Percentiles rank a stretch among this genome's conserved stretches.
Conservation (phyloP, 257 asterid species). For the Avicennia marina region DNA sequence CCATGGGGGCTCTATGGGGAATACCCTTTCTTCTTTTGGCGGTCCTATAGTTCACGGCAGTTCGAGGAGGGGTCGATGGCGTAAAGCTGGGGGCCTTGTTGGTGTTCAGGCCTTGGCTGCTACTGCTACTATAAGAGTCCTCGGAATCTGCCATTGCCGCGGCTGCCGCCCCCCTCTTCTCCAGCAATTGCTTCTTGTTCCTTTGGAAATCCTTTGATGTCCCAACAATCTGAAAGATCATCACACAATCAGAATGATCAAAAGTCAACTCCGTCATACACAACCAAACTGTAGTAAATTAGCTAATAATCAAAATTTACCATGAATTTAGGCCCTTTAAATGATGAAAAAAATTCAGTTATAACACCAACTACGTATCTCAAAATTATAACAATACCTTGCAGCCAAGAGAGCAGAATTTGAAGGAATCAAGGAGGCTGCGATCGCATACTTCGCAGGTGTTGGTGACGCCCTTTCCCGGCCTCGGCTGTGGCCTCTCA, state of each 20-base stretch:
- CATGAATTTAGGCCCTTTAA: too few relatives aligned
- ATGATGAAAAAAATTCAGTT: too few relatives aligned
- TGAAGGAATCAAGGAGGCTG: constrained; percentile 49
- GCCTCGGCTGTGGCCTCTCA: constrained; percentile 45
- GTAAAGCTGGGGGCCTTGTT: constrained; percentile 47
- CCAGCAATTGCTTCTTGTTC: constrained; percentile 31
- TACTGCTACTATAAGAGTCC: constrained; percentile 53
- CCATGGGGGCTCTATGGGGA: constrained; percentile 88
- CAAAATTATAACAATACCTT: too few relatives aligned
- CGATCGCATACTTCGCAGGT: constrained; percentile 53
- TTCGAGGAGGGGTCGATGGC: constrained; percentile 85
- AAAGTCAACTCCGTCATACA: too few relatives aligned
- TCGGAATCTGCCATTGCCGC: constrained; percentile 32
- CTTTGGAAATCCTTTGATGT: constrained; percentile 42
- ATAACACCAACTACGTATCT: too few relatives aligned
- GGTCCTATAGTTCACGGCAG: constrained; percentile 41
- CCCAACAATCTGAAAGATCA: constrained; percentile 72
- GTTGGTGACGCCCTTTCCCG: constrained; percentile 43
- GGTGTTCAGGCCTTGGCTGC: constrained; percentile 32
- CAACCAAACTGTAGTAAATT: too few relatives aligned
- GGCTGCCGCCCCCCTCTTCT: constrained; percentile 27
- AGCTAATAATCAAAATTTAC: too few relatives aligned
- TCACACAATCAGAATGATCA: too few relatives aligned
- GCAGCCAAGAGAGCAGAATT: constrained; percentile 64
- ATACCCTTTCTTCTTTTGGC: constrained; percentile 84